A percentile compares a stretch with the other conserved stretches of the same genome.
These are phyloP conservation scores for Cotoneaster glaucophyllus DNA, from an alignment of 306 rosid species.

Conservation along the genomic window DNA sequence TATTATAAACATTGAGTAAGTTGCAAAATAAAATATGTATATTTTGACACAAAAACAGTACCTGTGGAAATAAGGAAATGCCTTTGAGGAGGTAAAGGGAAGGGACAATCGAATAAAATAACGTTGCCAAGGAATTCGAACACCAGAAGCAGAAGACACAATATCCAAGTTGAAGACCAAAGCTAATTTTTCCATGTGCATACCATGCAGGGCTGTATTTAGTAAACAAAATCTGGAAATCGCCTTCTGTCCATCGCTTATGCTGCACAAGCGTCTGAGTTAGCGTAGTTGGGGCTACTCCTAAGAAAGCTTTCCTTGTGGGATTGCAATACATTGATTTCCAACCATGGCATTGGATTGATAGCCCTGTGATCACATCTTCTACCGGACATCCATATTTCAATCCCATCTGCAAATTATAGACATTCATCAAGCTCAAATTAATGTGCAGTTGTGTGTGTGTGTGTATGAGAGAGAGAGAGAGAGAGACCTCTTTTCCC, in stretches of 20 bases:
- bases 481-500: conserved; percentile 62
- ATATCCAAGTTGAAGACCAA: conserved; percentile 62
- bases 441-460: background rate
- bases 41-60: background rate
- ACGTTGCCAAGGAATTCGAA: conserved; percentile 38
- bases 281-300: conserved; percentile 53
- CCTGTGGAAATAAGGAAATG: conserved; percentile 70
- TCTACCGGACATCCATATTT: conserved; percentile 71
- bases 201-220: conserved; percentile 51
- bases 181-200: conserved; percentile 45
- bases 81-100: conserved; percentile 59
- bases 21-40: background rate
- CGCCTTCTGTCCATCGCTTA: conserved; percentile 89
- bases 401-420: conserved; percentile 58
- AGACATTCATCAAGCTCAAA: background rate
- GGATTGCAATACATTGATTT: conserved; percentile 68
- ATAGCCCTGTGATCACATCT: conserved; percentile 73
- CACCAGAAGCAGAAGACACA: conserved; percentile 54
- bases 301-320: conserved; percentile 58
- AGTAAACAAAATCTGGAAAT: conserved; percentile 51
- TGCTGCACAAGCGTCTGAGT: conserved; percentile 54
- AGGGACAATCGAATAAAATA: conserved; percentile 56
- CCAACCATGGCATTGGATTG: conserved; percentile 63
- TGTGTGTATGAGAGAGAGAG: background rate
- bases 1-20: background rate